A percentile compares a stretch with the other conserved stretches of the same genome.
These are phyloP conservation scores for Peterozyma xylosa DNA, from an alignment of 805 yeast genomes.

Conservation along the genomic window DNA sequence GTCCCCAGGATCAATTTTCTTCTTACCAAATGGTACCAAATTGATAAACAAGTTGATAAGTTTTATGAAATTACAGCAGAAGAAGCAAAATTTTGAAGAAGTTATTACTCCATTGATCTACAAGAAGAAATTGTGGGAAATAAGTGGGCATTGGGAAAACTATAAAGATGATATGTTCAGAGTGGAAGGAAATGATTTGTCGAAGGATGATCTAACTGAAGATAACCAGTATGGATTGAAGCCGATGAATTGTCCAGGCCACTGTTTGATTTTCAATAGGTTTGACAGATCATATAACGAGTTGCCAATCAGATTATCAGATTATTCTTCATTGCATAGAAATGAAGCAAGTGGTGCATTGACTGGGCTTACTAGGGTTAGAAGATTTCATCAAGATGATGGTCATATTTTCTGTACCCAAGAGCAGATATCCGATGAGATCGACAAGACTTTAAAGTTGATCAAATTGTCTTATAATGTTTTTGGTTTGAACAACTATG, in stretches of 20 bases:
- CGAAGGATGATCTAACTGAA: constrained; percentile 13
- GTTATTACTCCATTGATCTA: constrained; percentile 89
- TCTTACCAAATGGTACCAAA: constrained; percentile 87
- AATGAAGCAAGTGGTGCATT: constrained; percentile 94
- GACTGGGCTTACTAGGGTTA: constrained; percentile 85
- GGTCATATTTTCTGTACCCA: constrained; percentile 91
- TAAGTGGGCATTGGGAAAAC: constrained; percentile 93
- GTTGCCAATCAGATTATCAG: constrained; percentile 77
- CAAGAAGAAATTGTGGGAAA: constrained; percentile 78
- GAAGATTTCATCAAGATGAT: constrained; percentile 96
- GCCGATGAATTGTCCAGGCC: constrained; percentile 97
- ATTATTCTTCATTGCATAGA: constrained; percentile 87
- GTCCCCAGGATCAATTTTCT: constrained; percentile 90
- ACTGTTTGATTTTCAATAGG: constrained; percentile 73
- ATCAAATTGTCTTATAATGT: constrained; percentile 67
- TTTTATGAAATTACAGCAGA: constrained; percentile 83
- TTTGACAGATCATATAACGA: constrained; percentile 80
- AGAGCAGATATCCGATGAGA: constrained; percentile 58
- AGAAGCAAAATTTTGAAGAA: constrained; percentile 78
- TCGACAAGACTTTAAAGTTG: constrained; percentile 60
- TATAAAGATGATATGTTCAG: constrained; percentile 92
- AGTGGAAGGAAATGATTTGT: constrained; percentile 53
- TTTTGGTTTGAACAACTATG: constrained; percentile 54
- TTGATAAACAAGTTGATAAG: constrained; percentile 70
- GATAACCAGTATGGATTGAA: constrained; percentile 61